phyloP scores from a whole-genome alignment of 768 basidiomycete genomes.

The Hebeloma cylindrosporum region DNA sequence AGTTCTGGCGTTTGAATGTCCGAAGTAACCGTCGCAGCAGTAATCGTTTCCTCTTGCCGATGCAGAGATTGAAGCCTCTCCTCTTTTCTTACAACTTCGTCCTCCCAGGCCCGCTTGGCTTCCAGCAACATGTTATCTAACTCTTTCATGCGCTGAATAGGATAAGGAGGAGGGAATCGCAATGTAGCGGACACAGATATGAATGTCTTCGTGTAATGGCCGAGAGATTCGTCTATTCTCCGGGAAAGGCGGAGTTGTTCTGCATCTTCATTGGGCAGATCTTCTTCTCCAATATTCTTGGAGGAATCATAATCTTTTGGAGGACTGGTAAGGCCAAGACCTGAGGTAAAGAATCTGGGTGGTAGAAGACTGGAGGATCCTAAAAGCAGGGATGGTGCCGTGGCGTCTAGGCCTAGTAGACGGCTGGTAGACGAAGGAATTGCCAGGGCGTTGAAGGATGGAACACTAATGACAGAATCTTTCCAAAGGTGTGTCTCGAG shows the following conservation, averaged over 20 bases:
- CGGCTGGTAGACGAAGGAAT: conserved; percentile 46
- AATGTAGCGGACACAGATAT: conserved; percentile 93
- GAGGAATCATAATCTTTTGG: conserved; percentile 5
- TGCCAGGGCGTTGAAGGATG: conserved; percentile 64
- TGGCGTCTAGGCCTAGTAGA: conserved; percentile 25
- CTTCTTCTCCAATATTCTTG: conserved; percentile 27
- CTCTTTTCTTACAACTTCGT: conserved; percentile 78
- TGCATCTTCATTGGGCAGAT: conserved; percentile 69
- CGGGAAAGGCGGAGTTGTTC: conserved; percentile 68
- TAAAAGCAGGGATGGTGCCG: conserved; percentile 20
- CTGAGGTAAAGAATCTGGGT: conserved; percentile 16
- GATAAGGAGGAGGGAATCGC: conserved; percentile 89
- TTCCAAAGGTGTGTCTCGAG: conserved; percentile 95
- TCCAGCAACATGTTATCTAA: conserved; percentile 75
- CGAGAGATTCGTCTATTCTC: conserved; percentile 78
- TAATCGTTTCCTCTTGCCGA: conserved; percentile 43
- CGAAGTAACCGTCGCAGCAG: conserved; percentile 22
- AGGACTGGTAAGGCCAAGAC: conserved; percentile 4
- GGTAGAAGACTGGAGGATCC: conserved; percentile 16
- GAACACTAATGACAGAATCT: conserved; percentile 78
- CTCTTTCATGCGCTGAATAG: conserved; percentile 84
- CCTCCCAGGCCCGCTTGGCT: conserved; percentile 80
- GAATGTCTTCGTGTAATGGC: conserved; percentile 82
- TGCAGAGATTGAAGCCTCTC: conserved; percentile 53
- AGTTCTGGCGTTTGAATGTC: conserved; percentile 3